A percentile compares a stretch with the other conserved stretches of the same genome.
phyloP scores from a whole-genome alignment of 2,329 filamentous ascomycete species.

The Pestalotiopsis sp. region DNA sequence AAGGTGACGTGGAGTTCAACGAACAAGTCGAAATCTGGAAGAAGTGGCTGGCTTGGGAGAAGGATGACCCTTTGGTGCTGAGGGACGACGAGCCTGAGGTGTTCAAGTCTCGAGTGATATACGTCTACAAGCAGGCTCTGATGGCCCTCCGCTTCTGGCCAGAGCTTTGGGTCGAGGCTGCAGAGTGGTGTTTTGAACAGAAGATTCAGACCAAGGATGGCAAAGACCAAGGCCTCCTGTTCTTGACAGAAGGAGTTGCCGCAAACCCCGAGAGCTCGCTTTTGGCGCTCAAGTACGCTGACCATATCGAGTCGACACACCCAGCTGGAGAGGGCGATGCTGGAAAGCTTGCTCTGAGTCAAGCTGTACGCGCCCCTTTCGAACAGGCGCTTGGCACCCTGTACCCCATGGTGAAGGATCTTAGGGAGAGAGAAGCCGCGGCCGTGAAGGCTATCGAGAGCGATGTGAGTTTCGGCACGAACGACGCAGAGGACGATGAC shows the following conservation, averaged over 20 bases:
- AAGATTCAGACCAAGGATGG: conserved; percentile 62
- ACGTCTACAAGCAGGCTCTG: conserved; percentile 89
- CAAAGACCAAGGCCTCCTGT: conserved; percentile 67
- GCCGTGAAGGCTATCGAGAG: conserved; percentile 62
- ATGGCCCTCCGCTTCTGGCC: conserved; percentile 96
- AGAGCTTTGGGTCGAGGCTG: conserved; percentile 93
- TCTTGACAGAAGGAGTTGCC: conserved; percentile 79
- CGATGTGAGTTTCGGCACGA: conserved; percentile 39
- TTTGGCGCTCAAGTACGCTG: conserved; percentile 85
- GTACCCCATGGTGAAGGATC: conserved; percentile 81
- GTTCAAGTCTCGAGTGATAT: conserved; percentile 80
- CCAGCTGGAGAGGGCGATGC: conserved; percentile 78
- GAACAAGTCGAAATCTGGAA: conserved; percentile 90
- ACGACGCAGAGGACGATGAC: conserved; percentile 48
- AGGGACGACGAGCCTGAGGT: conserved; percentile 77
- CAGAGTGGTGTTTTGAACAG: conserved; percentile 88
- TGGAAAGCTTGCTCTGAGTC: conserved; percentile 73
- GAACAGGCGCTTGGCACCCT: conserved; percentile 81
- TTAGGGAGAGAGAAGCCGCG: conserved; percentile 64
- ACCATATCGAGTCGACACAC: conserved; percentile 80
- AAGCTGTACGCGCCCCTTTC: conserved; percentile 80
- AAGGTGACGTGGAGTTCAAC: conserved; percentile 82
- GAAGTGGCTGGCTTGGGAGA: conserved; percentile 94
- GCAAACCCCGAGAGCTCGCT: conserved; percentile 95
- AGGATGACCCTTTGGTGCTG: conserved; percentile 85